Percentiles rank a stretch among this genome's conserved stretches.
These are phyloP conservation scores for Saccharomyces pastorianus DNA, from an alignment of 1,139 yeast genomes.

Conservation along the genomic window DNA sequence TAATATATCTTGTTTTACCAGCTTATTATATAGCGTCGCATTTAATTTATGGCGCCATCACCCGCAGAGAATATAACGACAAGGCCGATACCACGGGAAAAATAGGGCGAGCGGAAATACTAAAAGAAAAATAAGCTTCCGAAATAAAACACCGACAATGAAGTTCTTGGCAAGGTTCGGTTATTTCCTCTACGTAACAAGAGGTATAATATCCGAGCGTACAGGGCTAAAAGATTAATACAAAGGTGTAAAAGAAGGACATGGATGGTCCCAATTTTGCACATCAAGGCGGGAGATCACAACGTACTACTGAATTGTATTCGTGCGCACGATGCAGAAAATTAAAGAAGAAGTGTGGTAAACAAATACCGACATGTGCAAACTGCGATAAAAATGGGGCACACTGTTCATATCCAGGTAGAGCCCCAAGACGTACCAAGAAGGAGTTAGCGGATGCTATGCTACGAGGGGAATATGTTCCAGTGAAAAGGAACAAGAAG, in stretches of 20 bases:
- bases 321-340: conserved; percentile 40
- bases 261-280: background rate
- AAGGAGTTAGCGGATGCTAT: conserved; percentile 30
- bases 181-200: background rate
- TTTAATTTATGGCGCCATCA: background rate
- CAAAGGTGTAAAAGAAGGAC: background rate
- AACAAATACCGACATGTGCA: conserved; percentile 38
- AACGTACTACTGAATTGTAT: conserved; percentile 22
- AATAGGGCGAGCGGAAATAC: background rate
- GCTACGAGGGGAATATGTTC: conserved; percentile 20
- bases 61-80: background rate
- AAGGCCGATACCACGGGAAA: background rate
- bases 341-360: conserved; percentile 44
- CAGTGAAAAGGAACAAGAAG: conserved; percentile 10
- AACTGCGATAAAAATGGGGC: conserved; percentile 38
- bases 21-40: background rate
- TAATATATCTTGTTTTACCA: background rate
- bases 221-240: background rate
- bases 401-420: conserved; percentile 39
- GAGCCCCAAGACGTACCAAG: conserved; percentile 37
- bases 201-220: background rate
- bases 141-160: background rate
- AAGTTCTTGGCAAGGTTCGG: background rate
- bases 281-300: background rate
- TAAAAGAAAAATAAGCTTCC: background rate